Evolutionary conservation across 2,329 filamentous ascomycete species (phyloP), one percentile per base, ranked within the genome.

Genomic region (Pyrenophora graminea): DNA sequence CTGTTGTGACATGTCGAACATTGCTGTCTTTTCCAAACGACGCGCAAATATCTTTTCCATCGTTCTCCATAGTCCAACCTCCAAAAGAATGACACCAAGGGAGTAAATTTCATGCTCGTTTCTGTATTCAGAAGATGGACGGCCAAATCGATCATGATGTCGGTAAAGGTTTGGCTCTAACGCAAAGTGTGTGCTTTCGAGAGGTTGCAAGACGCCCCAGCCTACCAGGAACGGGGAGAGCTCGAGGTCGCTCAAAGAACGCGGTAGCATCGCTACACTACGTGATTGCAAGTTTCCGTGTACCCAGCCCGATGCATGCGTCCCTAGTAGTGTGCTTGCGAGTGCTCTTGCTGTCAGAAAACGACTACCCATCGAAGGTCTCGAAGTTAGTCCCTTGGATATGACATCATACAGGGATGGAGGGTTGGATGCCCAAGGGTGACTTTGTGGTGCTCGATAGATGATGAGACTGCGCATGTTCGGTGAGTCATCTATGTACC

Each of bases 31-130:
- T 38, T 55, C 58, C 8, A 58, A 17, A 10, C 51, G 46, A 5
- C 53, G 48, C 3, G 49, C 55, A 27, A 61, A 61, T 3, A 58
- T 21, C 15, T 15, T 48, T 6, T 46, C 46, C 53, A 58, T 53
- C 2, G 56, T 54, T 23, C 49, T 51, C 79, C 79, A 82, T 0
- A 83, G 51, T 0, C 79, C 80, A 21, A 83, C 74, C 58, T 84
- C 81, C 0, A 84, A 64, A 0, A 84, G 70, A 32, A 78, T 79
- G 0, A 83, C 78, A 0, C 81, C 80, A 0, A 84, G 71, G 42
- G 79, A 80, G 59, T 84, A 84, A 6, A 84, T 77, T 46, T 84
- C 81, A 58, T 84, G 80, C 45, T 80, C 76, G 10, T 46, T 47
- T 9, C 18, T 74, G 80, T 82, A 3, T 54, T 67, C 55, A 78